phyloP scores from a whole-genome alignment of 768 basidiomycete genomes.

The Mycena leptocephala region DNA sequence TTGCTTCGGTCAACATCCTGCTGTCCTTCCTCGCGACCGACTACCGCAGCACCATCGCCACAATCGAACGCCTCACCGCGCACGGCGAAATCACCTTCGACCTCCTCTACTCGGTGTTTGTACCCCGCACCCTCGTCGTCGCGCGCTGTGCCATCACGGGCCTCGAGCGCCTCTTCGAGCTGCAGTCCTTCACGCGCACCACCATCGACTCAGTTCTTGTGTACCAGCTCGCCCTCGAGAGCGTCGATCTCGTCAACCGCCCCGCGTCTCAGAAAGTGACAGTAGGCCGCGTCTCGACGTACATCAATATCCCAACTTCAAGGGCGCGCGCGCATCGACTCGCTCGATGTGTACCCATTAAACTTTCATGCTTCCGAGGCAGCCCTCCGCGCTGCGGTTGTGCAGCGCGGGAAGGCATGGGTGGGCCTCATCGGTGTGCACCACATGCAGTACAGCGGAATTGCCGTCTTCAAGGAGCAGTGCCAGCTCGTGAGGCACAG shows the following conservation, averaged over 20 bases:
- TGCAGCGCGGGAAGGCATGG: constrained; percentile 72
- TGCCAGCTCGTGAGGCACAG: constrained; percentile 63
- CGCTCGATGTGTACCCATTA: constrained; percentile 69
- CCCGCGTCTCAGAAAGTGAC: constrained; percentile 50
- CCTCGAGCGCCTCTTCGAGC: constrained; percentile 65
- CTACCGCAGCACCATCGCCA: constrained; percentile 64
- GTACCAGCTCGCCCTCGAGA: constrained; percentile 66
- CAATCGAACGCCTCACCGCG: constrained; percentile 62
- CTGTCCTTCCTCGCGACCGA: constrained; percentile 66
- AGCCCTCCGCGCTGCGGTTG: constrained; percentile 57
- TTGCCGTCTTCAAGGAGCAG: constrained; percentile 58
- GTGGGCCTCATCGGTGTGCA: constrained; percentile 66
- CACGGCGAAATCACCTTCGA: constrained; percentile 75
- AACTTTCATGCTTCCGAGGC: constrained; percentile 65
- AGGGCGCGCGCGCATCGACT: constrained; percentile 68
- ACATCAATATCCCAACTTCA: constrained; percentile 60
- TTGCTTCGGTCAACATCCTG: constrained; percentile 66
- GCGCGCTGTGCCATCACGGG: constrained; percentile 69
- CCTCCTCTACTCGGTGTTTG: constrained; percentile 69
- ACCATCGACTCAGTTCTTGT: constrained; percentile 53
- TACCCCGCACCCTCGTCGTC: constrained; percentile 68
- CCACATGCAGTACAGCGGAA: constrained; percentile 72
- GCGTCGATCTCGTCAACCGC: constrained; percentile 66
- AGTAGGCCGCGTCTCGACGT: constrained; percentile 58
- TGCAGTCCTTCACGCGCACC: constrained; percentile 58